A percentile compares a stretch with the other conserved stretches of the same genome.
phyloP scores from a whole-genome alignment of 352 stramenopile genomes.

The Phytophthora tentaculata region DNA sequence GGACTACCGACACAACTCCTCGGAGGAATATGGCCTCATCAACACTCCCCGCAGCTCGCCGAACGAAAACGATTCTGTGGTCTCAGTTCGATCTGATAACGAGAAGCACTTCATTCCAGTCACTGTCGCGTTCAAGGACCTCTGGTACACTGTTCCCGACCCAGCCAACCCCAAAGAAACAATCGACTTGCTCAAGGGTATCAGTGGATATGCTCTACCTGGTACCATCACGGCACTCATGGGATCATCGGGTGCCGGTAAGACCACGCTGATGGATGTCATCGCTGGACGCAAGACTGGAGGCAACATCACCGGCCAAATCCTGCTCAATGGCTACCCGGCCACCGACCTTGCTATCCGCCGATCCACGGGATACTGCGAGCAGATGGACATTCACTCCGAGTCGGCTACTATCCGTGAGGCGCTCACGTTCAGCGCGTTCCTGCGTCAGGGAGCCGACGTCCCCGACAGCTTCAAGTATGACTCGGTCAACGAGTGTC shows the following conservation, averaged over 20 bases:
- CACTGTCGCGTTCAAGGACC: conserved; percentile 5
- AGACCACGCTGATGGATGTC: conserved; percentile 8
- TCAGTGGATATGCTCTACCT: conserved; percentile 8
- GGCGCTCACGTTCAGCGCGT: conserved; percentile 35
- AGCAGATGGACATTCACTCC: conserved; percentile 89
- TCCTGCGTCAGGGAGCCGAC: conserved; percentile 35
- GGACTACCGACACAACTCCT: neutral
- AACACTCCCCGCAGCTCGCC: conserved; percentile 8
- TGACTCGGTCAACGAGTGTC: neutral
- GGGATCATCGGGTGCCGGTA: conserved; percentile 8
- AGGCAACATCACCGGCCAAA: conserved; percentile 5
- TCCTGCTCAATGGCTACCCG: conserved; percentile 31
- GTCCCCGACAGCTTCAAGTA: conserved; percentile 40
- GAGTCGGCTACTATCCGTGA: conserved; percentile 89
- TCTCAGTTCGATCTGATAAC: neutral
- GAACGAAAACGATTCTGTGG: neutral
- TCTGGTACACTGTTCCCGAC: conserved; percentile 6
- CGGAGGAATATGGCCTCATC: conserved; percentile 12
- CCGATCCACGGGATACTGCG: conserved; percentile 57
- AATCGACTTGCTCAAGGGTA: conserved; percentile 10
- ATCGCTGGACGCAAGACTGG: conserved; percentile 7
- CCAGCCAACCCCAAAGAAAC: conserved; percentile 6
- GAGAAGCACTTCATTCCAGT: conserved; percentile 5
- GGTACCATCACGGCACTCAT: conserved; percentile 9
- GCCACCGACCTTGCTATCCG: conserved; percentile 56